Evolutionary conservation across 495 filamentous ascomycete genomes (phyloP), one percentile per base, ranked within the genome.

Genomic region (Penicillium canescens): DNA sequence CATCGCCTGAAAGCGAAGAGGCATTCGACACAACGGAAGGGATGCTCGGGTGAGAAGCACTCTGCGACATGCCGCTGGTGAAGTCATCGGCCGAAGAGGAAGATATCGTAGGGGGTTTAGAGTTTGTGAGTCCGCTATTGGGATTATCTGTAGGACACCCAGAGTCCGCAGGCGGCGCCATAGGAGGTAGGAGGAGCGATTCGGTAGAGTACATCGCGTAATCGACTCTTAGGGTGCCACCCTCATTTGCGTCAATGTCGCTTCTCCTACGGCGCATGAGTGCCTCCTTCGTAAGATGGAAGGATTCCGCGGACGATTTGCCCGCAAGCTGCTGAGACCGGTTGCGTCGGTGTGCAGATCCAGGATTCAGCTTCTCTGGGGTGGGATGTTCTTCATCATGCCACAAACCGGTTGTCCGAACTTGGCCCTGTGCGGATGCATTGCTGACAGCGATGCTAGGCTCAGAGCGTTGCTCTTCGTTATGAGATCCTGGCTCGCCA

Each of bases 11-110:
- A 16, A 90, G 72, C n/a, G 88, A 92, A 24, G 87, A 89, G n/a
- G 87, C 86, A n/a, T 87, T 84, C 28, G 87, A 90, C 12, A 90
- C 75, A 6, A 92, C 79, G 36, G 88, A 88, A 3, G 88, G 88
- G 6, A 92, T 79, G 38, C 87, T 90, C 12, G 88, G 87, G 56
- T 90, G 86, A 13, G 87, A 89, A 35, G 79, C 83, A 62, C 84
- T 88, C 36, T 81, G 81, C 23, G 81, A 79, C 68, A 81, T 84
- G 46, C 72, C 78, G 20, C 84, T 83, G 8, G 78, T 72, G 49
- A 78, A 75, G 39, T 83, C 78, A 51, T 82, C 80, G 13, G 70
- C 69, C 20, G 77, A 77, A 1, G 74, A 73, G 5, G 77, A 77
- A 16, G 76, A 75, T 1, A 83, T 76, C 39, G 79, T 83, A 18